phyloP scores from a whole-genome alignment of 1,139 yeast species.

The Wickerhamomyces sp. region DNA sequence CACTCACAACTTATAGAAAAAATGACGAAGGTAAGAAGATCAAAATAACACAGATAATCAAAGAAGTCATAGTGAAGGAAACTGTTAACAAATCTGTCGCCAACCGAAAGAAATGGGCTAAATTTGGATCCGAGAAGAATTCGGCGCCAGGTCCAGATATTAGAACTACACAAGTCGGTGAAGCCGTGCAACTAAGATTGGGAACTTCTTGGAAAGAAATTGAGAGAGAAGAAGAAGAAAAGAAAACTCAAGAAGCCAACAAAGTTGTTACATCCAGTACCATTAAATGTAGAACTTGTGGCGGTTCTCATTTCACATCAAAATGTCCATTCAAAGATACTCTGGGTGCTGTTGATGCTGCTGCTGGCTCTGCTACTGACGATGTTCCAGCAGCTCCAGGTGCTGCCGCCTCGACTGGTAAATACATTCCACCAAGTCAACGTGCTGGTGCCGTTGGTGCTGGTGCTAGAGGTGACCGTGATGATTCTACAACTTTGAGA shows the following conservation, averaged over 20 bases:
- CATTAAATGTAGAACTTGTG: conserved; percentile 84
- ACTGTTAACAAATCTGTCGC: conserved; percentile 77
- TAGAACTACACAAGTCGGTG: conserved; percentile 86
- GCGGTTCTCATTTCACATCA: conserved; percentile 89
- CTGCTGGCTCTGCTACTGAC: conserved; percentile 32
- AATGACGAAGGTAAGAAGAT: conserved; percentile 81
- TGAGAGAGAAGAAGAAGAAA: conserved; percentile 58
- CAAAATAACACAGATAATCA: conserved; percentile 80
- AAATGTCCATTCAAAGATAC: conserved; percentile 96
- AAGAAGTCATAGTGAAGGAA: conserved; percentile 72
- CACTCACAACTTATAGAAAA: conserved; percentile 72
- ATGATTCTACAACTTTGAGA: conserved; percentile 84
- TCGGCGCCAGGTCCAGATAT: conserved; percentile 83
- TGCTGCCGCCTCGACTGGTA: conserved; percentile 28
- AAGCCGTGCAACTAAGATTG: conserved; percentile 64
- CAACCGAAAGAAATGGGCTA: conserved; percentile 64
- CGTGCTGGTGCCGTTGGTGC: conserved; percentile 53
- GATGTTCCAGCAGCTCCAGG: conserved; percentile 25
- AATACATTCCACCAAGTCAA: conserved; percentile 77
- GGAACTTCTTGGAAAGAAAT: conserved; percentile 72
- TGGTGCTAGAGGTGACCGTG: conserved; percentile 52
- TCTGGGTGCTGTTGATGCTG: conserved; percentile 49
- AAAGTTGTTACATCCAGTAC: conserved; percentile 40
- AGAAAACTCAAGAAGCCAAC: conserved; percentile 49
- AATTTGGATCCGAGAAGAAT: conserved; percentile 79